Evolutionary conservation across 345 rosid species (phyloP), one percentile per base, ranked within the genome.

Genomic region (Gossypium bickii): DNA sequence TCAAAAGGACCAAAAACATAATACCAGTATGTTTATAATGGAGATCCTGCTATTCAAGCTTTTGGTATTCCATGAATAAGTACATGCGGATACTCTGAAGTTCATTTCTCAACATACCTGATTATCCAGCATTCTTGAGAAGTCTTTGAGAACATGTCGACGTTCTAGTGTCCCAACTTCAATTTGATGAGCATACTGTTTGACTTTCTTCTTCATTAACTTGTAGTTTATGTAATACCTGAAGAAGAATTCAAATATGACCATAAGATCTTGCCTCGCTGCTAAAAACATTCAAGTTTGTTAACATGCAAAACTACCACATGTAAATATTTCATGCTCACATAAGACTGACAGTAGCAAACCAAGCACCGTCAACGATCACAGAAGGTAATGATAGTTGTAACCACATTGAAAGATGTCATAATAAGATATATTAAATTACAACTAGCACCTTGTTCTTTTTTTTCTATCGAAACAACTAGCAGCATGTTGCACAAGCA

Each of bases 201-300:
- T 89, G 80, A 96, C 97, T 79, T 74, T 96, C 86, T 92, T 92
- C 86, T 93, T 96, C 99, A 93, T 96, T 76, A 90, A 78, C 71
- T 96, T 96, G 72, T 96, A 96, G 80, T 93, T 93, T 77, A 96
- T 96, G 78, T 96, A 96, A 79, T 87, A 93, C 47, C 99, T 95
- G 83, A 68, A 83, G 34, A 63, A 43, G 44, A 65, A 73, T 72
- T 38, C 47, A 56, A 45, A 80, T 22, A 22, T 13, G 34, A 45
- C 6, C 55, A 24, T 22, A 24, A 13, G 29, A 47, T 47, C 51
- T 67, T 67, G 55, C 17, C 56, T 67, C 56, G 67, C n/a, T 24
- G 20, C 34, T 49, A 44, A 25, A 22, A 38, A 18, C 11, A 76
- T 43, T 41, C 57, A 61, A 62, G 67, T 17, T 29, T 44, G 29